Percentiles rank a stretch among this genome's conserved stretches.
Conservation (phyloP, 768 basidiomycete genomes). For the Ramaria sp. region DNA sequence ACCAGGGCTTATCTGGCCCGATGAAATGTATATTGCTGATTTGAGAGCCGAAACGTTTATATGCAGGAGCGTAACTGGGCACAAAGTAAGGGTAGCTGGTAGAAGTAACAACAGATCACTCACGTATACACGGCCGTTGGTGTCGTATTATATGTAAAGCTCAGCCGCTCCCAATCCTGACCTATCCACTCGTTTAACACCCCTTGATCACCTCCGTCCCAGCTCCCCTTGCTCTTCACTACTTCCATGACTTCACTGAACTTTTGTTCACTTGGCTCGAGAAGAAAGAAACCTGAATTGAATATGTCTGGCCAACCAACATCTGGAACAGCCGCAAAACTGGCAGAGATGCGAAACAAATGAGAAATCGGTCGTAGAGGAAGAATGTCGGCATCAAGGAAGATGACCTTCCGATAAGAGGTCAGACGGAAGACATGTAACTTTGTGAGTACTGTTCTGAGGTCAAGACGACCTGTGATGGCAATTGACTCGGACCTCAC, state of each 20-base stretch:
- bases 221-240: conserved; percentile 70
- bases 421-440: conserved; percentile 89
- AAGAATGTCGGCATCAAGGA: conserved; percentile 88
- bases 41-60: conserved; percentile 81
- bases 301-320: conserved; percentile 99
- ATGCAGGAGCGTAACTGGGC: conserved; percentile 90
- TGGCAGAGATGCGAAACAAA: conserved; percentile 73
- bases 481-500: not conserved
- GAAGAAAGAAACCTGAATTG: conserved; percentile 92
- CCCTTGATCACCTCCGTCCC: conserved; percentile 99
- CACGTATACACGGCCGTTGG: conserved; percentile 95
- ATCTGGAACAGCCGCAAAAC: conserved; percentile 91
- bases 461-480: conserved; percentile 78
- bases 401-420: conserved; percentile 78
- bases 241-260: conserved; percentile 65
- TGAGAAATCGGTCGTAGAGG: conserved; percentile 83
- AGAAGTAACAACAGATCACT: conserved; percentile 25
- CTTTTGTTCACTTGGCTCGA: conserved; percentile 72
- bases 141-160: conserved; percentile 97
- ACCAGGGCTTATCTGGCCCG: conserved; percentile 94
- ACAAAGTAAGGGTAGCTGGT: conserved; percentile 5
- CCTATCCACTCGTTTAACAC: conserved; percentile 93
- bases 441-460: conserved; percentile 90
- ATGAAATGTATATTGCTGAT: conserved; percentile 91
- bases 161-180: conserved; percentile 80